These are phyloP conservation scores for Mariannaea elegans DNA, from an alignment of 2,329 filamentous ascomycete species.

Conservation along the genomic window DNA sequence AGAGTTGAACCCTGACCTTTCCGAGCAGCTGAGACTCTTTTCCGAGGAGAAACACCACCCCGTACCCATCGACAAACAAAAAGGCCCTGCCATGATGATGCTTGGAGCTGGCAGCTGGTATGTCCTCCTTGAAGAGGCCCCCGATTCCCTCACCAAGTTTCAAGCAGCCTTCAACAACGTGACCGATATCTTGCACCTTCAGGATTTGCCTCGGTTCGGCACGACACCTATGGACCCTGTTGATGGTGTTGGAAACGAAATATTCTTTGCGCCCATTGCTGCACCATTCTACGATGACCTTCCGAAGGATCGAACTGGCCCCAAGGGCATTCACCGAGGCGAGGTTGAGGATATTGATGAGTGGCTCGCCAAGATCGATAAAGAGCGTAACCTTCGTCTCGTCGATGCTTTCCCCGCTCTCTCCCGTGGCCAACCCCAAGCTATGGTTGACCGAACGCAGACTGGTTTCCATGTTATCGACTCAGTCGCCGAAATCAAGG, in stretches of 20 bases:
- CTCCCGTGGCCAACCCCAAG: constrained; percentile 29
- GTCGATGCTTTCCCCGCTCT: constrained; percentile 32
- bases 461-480: constrained; percentile 46
- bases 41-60: constrained; percentile 29
- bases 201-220: constrained; percentile 32
- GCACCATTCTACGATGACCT: constrained; percentile 35
- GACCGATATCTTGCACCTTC: constrained; percentile 30
- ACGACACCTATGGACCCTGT: constrained; percentile 32
- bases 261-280: constrained; percentile 42
- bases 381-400: constrained; percentile 30
- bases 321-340: constrained; percentile 33
- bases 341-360: constrained; percentile 38
- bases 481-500: constrained; percentile 44
- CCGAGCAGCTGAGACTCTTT: constrained; percentile 35
- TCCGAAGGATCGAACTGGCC: constrained; percentile 22
- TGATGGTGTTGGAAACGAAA: constrained; percentile 40
- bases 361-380: constrained; percentile 20
- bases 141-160: constrained; percentile 27
- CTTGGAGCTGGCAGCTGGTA: constrained; percentile 41
- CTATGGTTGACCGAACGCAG: constrained; percentile 30
- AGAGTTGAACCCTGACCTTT: constrained; percentile 37
- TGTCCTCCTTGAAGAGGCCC: constrained; percentile 13
- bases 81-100: constrained; percentile 35
- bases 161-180: constrained; percentile 35
- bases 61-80: constrained; percentile 25